These are phyloP conservation scores for Serendipita sp. DNA, from an alignment of 768 basidiomycete species.

Conservation along the genomic window DNA sequence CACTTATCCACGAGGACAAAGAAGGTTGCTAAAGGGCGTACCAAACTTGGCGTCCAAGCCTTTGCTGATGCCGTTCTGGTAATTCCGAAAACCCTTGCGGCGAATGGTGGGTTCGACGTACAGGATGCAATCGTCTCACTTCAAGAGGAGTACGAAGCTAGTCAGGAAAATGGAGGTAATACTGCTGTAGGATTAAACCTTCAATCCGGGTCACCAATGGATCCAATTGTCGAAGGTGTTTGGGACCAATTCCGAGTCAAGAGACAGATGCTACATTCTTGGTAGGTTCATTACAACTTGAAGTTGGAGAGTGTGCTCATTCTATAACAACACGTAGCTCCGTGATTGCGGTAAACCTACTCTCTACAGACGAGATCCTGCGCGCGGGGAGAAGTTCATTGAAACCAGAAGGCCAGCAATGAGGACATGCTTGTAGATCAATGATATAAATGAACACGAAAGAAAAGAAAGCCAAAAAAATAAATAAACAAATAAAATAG, in stretches of 20 bases:
- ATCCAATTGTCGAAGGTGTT: slow-evolving; percentile 88
- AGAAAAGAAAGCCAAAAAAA: too few relatives aligned
- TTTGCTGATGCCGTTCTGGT: slow-evolving; percentile 88
- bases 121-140: slow-evolving; percentile 86
- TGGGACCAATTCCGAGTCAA: slow-evolving; percentile 99
- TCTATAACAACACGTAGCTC: slow-evolving; percentile 35
- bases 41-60: slow-evolving; percentile 94
- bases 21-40: slow-evolving; percentile 78
- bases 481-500: too few relatives aligned
- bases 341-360: slow-evolving; percentile 85
- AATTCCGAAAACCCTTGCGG: slow-evolving; percentile 91
- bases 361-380: slow-evolving; percentile 93
- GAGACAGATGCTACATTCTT: slow-evolving; percentile 95
- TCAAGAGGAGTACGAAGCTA: slow-evolving; percentile 38
- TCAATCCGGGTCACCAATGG: slow-evolving; percentile 87
- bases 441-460: too few relatives aligned
- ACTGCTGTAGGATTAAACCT: slow-evolving; percentile 90
- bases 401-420: slow-evolving; percentile 60
- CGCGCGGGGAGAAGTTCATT: slow-evolving; percentile 76
- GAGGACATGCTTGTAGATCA: too few relatives aligned
- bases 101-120: slow-evolving; percentile 94
- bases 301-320: slow-evolving; percentile 16
- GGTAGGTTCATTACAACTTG: slow-evolving; percentile 34
- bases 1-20: slow-evolving; percentile 69
- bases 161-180: slow-evolving; percentile 48